Base-by-base conservation (phyloP, 257 asterid species). In the Phtheirospermum japonicum region DNA sequence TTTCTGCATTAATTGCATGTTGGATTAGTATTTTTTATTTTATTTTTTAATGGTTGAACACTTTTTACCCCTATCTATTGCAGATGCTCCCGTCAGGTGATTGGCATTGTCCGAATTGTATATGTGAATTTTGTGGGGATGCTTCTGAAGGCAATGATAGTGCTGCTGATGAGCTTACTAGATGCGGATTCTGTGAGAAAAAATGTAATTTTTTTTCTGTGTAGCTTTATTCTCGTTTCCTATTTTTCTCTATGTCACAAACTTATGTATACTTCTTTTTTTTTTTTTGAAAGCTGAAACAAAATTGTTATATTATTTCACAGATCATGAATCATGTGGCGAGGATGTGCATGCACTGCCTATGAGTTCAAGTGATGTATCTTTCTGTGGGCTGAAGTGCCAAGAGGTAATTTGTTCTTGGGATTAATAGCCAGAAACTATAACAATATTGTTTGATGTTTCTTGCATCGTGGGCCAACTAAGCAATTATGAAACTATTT, bases 21-120 rank as follows among this genome's bases (percentile, higher is more conserved):
- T 67, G 72, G 28, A 20, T 62, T n/a, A n/a, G n/a, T n/a, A n/a
- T 23, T 23, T 6, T 30, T 55, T 31, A 28, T 42, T 40, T 12
- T 13, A 17, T 50, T 45, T 57, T 42, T 37, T 8, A 48, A 59
- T 57, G 48, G 30, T 61, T 78, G 33, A 73, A 23, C 42, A 8
- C 53, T 7, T 69, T 51, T 32, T 34, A 46, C 40, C 37, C 39
- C 65, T 68, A 30, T 68, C 39, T 16, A 48, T 34, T 80, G 77
- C 83, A 90, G 97, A 78, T 67, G 71, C 93, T 85, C 77, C 97
- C 97, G 40, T 69, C 63, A 13, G 97, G 96, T 57, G 96, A 87
- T 85, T 90, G 97, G 97, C 96, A 87, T 71, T 90, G 97, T 76
- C 94, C 90, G 64, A 83, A 82, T 71, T 90, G 96, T 79, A 69